phyloP scores from a whole-genome alignment of 2,329 filamentous ascomycete genomes.

The Diaporthe sp. region DNA sequence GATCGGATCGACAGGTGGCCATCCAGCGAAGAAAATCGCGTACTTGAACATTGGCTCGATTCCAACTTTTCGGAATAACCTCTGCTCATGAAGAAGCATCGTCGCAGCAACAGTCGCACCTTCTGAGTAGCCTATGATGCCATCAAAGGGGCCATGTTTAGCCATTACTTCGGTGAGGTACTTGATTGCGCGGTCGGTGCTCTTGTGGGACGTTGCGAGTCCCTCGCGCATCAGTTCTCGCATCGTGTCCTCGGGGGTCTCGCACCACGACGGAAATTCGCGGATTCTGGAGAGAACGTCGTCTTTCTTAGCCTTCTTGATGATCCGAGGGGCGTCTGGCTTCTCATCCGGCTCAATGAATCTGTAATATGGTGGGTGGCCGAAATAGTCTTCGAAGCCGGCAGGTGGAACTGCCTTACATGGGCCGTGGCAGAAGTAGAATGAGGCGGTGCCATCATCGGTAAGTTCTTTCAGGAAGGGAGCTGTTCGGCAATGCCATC shows the following conservation, averaged over 20 bases:
- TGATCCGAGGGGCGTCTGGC: conserved; percentile 13
- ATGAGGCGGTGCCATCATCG: conserved; percentile 25
- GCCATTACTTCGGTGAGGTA: conserved; percentile 42
- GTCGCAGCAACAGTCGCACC: conserved; percentile 33
- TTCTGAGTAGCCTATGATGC: conserved; percentile 34
- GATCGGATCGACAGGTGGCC: conserved; percentile 51
- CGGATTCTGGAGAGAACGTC: conserved; percentile 62
- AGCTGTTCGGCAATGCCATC: background rate
- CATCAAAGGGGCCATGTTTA: conserved; percentile 25
- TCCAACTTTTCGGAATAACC: conserved; percentile 39
- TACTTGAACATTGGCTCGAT: conserved; percentile 52
- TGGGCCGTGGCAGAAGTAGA: conserved; percentile 31
- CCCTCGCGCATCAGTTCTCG: conserved; percentile 53
- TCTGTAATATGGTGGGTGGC: conserved; percentile 33
- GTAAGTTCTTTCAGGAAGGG: conserved; percentile 36
- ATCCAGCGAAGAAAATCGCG: conserved; percentile 58
- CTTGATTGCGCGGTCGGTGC: conserved; percentile 41
- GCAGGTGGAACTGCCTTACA: conserved; percentile 33
- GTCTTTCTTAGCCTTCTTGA: conserved; percentile 52
- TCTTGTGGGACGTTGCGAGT: background rate
- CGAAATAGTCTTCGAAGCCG: conserved; percentile 38
- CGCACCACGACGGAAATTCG: conserved; percentile 57
- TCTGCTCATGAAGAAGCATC: conserved; percentile 32
- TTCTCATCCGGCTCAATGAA: conserved; percentile 36
- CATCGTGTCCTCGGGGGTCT: conserved; percentile 65